A percentile compares a stretch with the other conserved stretches of the same genome.
Conservation (phyloP, 2,329 filamentous ascomycete genomes). For the Botryotinia calthae region DNA sequence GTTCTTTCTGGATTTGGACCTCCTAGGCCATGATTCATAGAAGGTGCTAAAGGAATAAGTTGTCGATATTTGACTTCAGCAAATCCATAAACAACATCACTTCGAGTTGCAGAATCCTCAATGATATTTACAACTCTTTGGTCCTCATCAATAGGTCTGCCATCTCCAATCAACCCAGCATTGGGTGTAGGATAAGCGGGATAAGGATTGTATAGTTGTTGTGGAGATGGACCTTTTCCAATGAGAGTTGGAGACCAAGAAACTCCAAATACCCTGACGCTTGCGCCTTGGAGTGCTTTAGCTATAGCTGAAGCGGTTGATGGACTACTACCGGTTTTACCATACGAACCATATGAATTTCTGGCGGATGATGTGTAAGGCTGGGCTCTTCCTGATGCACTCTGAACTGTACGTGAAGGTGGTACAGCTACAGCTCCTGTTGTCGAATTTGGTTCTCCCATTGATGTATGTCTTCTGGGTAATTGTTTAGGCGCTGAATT, state of each 20-base stretch:
- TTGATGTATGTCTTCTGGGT: conserved; percentile 73
- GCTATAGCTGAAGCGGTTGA: conserved; percentile 89
- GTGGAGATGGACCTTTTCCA: conserved; percentile 67
- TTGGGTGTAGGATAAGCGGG: conserved; percentile 75
- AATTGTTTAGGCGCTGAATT: conserved; percentile 48
- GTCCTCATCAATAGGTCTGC: conserved; percentile 75
- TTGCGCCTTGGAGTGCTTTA: conserved; percentile 93
- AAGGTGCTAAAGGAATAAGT: conserved; percentile 83
- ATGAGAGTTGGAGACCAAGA: conserved; percentile 62
- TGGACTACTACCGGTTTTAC: conserved; percentile 47
- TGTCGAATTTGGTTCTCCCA: conserved; percentile 65
- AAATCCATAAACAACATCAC: conserved; percentile 95
- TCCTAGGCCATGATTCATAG: conserved; percentile 67
- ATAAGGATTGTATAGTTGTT: conserved; percentile 75
- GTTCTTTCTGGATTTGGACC: conserved; percentile 56
- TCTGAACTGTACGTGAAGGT: conserved; percentile 69
- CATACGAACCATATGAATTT: conserved; percentile 71
- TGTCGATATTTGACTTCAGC: conserved; percentile 99
- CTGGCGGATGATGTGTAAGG: conserved; percentile 60
- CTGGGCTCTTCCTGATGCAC: conserved; percentile 63
- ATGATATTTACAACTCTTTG: conserved; percentile 73
- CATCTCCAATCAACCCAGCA: conserved; percentile 64
- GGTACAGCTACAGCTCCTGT: conserved; percentile 68
- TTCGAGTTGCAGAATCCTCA: conserved; percentile 87
- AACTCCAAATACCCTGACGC: conserved; percentile 69